A percentile compares a stretch with the other conserved stretches of the same genome.
These are phyloP conservation scores for Solanum chiquidenum DNA, from an alignment of 257 asterid species.

Conservation along the genomic window DNA sequence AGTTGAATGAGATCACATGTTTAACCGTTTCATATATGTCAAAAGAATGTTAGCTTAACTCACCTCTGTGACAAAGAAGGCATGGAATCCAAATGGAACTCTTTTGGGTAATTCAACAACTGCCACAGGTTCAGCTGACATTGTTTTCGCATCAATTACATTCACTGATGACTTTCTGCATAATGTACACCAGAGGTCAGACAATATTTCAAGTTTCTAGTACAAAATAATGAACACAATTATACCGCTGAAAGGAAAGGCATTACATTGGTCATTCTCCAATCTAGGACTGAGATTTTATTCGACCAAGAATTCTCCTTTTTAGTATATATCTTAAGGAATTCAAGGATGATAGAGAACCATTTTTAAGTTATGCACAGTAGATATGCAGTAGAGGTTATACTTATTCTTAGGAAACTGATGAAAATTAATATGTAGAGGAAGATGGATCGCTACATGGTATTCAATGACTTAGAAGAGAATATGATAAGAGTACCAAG, in stretches of 20 bases:
- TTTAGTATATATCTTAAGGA: background rate
- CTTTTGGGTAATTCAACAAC: constrained; percentile 68
- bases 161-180: constrained; percentile 74
- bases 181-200: background rate
- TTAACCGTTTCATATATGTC: background rate
- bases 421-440: background rate
- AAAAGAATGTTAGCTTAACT: background rate
- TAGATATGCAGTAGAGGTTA: background rate
- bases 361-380: background rate
- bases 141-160: constrained; percentile 86
- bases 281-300: background rate
- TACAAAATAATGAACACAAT: background rate
- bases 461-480: background rate
- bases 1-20: background rate
- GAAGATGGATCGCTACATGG: background rate
- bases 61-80: constrained; percentile 88
- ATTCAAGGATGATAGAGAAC: background rate
- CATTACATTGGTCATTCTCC: background rate
- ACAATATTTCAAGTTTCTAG: background rate
- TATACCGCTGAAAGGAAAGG: background rate
- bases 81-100: constrained; percentile 94
- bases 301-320: background rate
- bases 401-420: background rate
- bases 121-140: constrained; percentile 87
- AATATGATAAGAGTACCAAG: background rate